Evolutionary conservation across 257 asterid genomes (phyloP).

Genomic region (Striga asiatica): DNA sequence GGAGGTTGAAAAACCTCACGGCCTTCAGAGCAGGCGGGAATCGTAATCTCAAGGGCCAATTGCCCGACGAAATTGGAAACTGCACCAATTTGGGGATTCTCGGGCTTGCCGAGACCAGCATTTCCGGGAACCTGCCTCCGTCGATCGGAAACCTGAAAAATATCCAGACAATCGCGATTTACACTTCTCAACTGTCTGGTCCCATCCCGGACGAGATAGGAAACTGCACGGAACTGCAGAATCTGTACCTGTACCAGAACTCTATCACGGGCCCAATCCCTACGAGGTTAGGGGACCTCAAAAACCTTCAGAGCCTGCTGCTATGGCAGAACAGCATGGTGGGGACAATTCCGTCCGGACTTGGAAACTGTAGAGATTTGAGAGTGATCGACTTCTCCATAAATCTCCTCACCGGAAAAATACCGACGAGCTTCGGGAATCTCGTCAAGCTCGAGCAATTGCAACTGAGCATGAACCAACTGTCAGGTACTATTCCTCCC

Average conservation of each 20-base stretch:
- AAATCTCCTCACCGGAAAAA: constrained; percentile 56
- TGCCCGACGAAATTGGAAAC: constrained; percentile 78
- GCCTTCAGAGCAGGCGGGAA: constrained; percentile 83
- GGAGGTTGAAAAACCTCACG: constrained; percentile 49
- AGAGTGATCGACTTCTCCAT: constrained; percentile 65
- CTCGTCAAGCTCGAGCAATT: constrained; percentile 56
- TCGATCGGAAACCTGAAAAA: constrained; percentile 60
- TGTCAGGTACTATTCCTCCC: constrained; percentile 69
- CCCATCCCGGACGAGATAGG: constrained; percentile 87
- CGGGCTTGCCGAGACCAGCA: constrained; percentile 81
- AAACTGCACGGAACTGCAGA: constrained; percentile 64
- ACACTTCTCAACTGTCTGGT: constrained; percentile 63
- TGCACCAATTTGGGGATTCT: constrained; percentile 49
- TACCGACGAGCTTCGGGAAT: constrained; percentile 57
- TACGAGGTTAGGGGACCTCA: constrained; percentile 40
- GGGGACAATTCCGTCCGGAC: constrained; percentile 59
- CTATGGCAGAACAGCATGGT: constrained; percentile 79
- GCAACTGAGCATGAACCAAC: constrained; percentile 72
- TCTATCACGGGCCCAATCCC: constrained; percentile 76
- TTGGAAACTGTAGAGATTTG: constrained; percentile 56
- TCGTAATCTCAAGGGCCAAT: constrained; percentile 57
- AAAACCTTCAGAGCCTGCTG: constrained; percentile 45
- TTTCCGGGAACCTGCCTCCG: constrained; percentile 65
- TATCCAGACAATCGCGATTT: constrained; percentile 72
- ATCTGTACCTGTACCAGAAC: constrained; percentile 69